These are phyloP conservation scores for Fremontodendron californicum DNA, from an alignment of 345 rosid species.

Conservation along the genomic window DNA sequence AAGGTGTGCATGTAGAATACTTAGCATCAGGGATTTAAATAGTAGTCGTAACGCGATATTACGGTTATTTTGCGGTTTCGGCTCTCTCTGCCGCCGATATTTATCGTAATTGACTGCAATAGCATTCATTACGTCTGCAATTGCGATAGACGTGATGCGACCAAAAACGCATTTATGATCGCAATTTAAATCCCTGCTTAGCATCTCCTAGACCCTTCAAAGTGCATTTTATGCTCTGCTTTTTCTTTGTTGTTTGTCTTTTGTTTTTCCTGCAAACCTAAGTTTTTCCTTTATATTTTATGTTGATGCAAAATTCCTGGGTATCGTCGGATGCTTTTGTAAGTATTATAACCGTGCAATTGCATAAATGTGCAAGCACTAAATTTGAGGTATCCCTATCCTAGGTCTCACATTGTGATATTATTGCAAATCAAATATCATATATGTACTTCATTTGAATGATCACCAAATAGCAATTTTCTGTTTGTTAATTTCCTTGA, in stretches of 20 bases:
- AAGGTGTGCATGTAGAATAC: neutral
- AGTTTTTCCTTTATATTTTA: neutral
- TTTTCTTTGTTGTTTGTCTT: neutral
- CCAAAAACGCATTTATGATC: too few species aligned
- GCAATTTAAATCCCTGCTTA: too few species aligned
- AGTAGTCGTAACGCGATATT: neutral
- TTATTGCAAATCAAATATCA: neutral
- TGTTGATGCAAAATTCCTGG: neutral
- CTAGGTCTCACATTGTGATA: neutral
- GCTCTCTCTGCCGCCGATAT: neutral
- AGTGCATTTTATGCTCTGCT: neutral
- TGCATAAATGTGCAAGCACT: neutral
- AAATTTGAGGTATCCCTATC: neutral
- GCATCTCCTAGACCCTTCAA: too few species aligned
- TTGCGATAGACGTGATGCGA: too few species aligned
- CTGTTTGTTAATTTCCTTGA: neutral
- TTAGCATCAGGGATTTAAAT: neutral
- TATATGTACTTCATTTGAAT: neutral
- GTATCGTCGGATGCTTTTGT: neutral
- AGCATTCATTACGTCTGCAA: too few species aligned
- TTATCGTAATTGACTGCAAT: neutral
- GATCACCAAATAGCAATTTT: neutral
- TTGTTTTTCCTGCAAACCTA: neutral
- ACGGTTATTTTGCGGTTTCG: neutral
- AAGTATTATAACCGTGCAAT: neutral